phyloP scores from a whole-genome alignment of 202 grass and related monocot genomes.

The Zizania palustris region DNA sequence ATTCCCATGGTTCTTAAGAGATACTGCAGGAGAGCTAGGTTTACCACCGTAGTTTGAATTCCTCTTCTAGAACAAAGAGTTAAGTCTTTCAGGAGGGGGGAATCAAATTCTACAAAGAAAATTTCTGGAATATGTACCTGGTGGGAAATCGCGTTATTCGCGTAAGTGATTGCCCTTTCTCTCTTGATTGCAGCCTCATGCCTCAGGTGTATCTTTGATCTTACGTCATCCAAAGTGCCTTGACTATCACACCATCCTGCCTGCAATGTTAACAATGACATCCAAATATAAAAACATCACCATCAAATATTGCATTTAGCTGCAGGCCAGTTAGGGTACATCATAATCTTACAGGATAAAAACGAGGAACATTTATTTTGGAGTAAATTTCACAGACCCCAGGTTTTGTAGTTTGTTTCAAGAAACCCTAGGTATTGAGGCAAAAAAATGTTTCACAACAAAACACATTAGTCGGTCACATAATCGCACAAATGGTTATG shows the following conservation, averaged over 20 bases:
- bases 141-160: conserved; percentile 64
- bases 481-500: too few relatives aligned
- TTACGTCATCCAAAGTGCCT: conserved; percentile 69
- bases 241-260: conserved; percentile 81
- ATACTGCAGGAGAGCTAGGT: conserved; percentile 54
- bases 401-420: too few relatives aligned
- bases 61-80: conserved; percentile 42
- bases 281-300: conserved; percentile 1
- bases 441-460: too few relatives aligned
- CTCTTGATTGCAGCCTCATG: conserved; percentile 74
- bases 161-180: conserved; percentile 75
- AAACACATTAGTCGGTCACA: too few relatives aligned
- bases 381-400: not conserved
- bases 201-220: conserved; percentile 76
- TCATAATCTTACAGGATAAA: not conserved
- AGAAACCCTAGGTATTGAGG: too few relatives aligned
- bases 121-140: conserved; percentile 48
- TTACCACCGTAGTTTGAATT: conserved; percentile 52
- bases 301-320: not conserved
- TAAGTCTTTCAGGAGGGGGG: not conserved
- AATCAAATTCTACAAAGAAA: conserved; percentile 10
- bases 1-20: conserved; percentile 47
- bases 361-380: not conserved
- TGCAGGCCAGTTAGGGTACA: conserved; percentile 4
- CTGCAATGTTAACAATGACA: conserved; percentile 49